phyloP scores from a whole-genome alignment of 2,329 filamentous ascomycete genomes.

The Coleophoma eucalyptorum region DNA sequence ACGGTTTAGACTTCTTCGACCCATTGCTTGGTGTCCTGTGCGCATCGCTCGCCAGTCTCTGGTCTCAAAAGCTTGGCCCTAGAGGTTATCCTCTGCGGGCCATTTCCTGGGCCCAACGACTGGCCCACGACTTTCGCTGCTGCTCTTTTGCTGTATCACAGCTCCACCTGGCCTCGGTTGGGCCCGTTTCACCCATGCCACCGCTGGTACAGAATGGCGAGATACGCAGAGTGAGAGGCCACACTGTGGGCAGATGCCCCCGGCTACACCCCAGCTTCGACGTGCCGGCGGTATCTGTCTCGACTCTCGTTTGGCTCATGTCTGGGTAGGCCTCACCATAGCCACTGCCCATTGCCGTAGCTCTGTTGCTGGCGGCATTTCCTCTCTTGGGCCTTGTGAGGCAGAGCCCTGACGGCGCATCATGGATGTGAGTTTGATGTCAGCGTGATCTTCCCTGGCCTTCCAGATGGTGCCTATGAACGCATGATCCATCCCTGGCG shows the following conservation, averaged over 20 bases:
- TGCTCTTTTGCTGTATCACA: slow-evolving; percentile 5
- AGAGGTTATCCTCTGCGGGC: no score
- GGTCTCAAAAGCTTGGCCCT: no score
- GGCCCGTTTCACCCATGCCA: slow-evolving; percentile 15
- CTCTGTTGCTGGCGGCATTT: slow-evolving; percentile 2
- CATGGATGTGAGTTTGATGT: slow-evolving; percentile 13
- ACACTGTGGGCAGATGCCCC: not conserved
- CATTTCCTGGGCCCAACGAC: no score
- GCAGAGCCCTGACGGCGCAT: slow-evolving; percentile 11
- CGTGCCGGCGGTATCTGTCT: slow-evolving; percentile 9
- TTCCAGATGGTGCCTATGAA: slow-evolving; percentile 4
- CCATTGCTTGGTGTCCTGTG: no score
- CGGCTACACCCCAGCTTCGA: slow-evolving; percentile 1
- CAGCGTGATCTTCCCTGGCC: slow-evolving; percentile 12
- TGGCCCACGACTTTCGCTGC: no score
- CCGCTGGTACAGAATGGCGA: not conserved
- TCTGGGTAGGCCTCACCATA: slow-evolving; percentile 4
- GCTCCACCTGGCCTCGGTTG: not conserved
- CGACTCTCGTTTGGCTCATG: not conserved
- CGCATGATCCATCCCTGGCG: slow-evolving; percentile 6
- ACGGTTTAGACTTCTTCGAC: no score
- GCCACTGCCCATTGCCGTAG: slow-evolving; percentile 6
- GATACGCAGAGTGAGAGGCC: not conserved
- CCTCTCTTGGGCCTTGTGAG: slow-evolving; percentile 6
- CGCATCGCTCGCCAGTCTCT: no score